Evolutionary conservation across 345 rosid genomes (phyloP).

Genomic region (Lumnitzera racemosa): DNA sequence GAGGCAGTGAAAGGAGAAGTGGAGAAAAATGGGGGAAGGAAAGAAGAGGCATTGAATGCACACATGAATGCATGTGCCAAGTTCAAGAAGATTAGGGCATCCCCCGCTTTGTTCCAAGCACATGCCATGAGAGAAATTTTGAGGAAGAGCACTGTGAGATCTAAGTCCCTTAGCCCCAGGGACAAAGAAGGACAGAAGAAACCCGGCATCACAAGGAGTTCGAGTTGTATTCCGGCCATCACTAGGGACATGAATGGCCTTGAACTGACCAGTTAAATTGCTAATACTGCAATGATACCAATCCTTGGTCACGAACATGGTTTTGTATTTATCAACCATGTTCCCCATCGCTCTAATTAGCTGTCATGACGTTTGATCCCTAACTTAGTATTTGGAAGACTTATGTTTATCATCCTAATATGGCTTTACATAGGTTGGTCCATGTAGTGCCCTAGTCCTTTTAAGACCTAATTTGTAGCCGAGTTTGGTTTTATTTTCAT

Average conservation of each 20-base stretch:
- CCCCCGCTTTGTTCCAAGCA: slow-evolving; percentile 72
- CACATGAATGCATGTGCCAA: slow-evolving; percentile 74
- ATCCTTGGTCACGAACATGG: too few species aligned
- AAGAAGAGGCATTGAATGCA: slow-evolving; percentile 55
- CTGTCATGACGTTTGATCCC: too few species aligned
- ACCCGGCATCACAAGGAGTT: slow-evolving; percentile 52
- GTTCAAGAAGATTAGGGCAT: slow-evolving; percentile 80
- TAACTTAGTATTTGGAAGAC: too few species aligned
- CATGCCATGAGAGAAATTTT: slow-evolving; percentile 85
- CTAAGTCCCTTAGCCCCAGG: slow-evolving; percentile 41
- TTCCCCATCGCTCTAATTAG: too few species aligned
- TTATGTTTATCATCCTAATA: too few species aligned
- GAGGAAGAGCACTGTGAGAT: slow-evolving; percentile 42
- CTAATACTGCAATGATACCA: too few species aligned
- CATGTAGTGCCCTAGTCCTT: too few species aligned
- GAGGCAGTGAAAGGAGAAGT: slow-evolving; percentile 91
- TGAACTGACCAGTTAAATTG: neutral
- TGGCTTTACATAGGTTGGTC: too few species aligned
- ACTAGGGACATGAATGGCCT: slow-evolving; percentile 44
- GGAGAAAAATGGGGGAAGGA: slow-evolving; percentile 44
- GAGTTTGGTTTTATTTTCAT: neutral
- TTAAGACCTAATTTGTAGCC: too few species aligned
- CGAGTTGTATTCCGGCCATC: slow-evolving; percentile 83
- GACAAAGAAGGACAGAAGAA: slow-evolving; percentile 24
- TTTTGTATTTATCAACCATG: too few species aligned